phyloP scores from a whole-genome alignment of 306 rosid species.

The Rubus parviflorus region DNA sequence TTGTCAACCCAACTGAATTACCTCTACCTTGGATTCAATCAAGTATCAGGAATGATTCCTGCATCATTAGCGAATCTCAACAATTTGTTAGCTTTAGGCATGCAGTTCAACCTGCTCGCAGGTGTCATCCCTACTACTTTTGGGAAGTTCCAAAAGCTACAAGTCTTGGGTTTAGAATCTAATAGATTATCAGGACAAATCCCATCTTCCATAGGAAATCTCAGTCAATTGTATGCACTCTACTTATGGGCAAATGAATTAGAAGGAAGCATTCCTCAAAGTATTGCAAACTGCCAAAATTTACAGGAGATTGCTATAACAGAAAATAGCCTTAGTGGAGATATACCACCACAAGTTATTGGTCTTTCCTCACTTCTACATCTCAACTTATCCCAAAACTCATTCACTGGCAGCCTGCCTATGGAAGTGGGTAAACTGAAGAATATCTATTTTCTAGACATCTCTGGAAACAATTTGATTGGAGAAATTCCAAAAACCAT shows the following conservation, averaged over 20 bases:
- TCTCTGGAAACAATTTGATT: conserved; percentile 32
- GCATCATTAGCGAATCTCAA: conserved; percentile 22
- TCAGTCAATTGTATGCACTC: conserved; percentile 20
- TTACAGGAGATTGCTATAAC: conserved; percentile 1
- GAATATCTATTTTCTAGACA: conserved; percentile 12
- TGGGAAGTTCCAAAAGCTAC: conserved; percentile 23
- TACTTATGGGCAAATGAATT: conserved; percentile 13
- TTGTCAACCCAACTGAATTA: conserved; percentile 19
- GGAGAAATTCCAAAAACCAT: conserved; percentile 36
- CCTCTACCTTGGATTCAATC: neutral
- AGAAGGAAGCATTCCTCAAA: conserved; percentile 36
- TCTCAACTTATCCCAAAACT: conserved; percentile 33
- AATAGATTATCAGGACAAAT: conserved; percentile 35
- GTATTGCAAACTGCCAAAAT: conserved; percentile 18
- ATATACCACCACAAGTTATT: conserved; percentile 28
- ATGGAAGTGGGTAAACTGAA: conserved; percentile 13
- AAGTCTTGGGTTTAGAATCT: neutral
- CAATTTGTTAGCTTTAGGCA: neutral
- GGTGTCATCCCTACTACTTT: conserved; percentile 30
- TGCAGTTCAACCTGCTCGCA: neutral
- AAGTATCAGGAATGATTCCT: conserved; percentile 32
- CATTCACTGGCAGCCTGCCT: conserved; percentile 29
- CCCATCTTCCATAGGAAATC: conserved; percentile 30
- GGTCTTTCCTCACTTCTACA: conserved; percentile 10
- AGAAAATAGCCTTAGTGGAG: conserved; percentile 26